Percentiles rank a stretch among this genome's conserved stretches.
Conservation (phyloP, 257 asterid species). For the Schizonepeta tenuifolia region DNA sequence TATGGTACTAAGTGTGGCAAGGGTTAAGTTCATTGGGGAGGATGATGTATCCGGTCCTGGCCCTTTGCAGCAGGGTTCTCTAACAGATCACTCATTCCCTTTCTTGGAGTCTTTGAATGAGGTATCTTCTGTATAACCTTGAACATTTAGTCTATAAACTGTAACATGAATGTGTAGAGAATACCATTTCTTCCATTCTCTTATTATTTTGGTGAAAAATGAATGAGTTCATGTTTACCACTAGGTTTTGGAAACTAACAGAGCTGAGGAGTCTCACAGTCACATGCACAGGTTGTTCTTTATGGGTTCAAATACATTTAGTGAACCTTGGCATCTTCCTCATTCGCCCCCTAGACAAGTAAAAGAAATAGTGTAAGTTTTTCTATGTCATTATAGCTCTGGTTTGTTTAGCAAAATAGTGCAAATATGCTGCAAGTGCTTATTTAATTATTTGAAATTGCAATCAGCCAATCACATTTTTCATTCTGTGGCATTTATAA, state of each 20-base stretch:
- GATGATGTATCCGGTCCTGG: constrained; percentile 92
- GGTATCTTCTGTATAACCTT: constrained; percentile 46
- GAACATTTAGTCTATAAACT: background rate
- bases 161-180: constrained; percentile 6
- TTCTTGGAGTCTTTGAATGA: constrained; percentile 96
- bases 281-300: constrained; percentile 97
- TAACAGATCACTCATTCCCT: constrained; percentile 93
- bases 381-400: constrained; percentile 1
- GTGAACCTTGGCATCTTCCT: constrained; percentile 99
- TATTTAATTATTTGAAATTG: constrained; percentile 2
- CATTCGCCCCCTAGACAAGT: constrained; percentile 98
- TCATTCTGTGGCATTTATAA: constrained; percentile 9
- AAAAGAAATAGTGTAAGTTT: constrained; percentile 86
- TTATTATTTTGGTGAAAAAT: constrained; percentile 22
- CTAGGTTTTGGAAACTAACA: constrained; percentile 96
- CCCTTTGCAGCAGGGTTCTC: constrained; percentile 90
- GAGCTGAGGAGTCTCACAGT: constrained; percentile 96
- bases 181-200: constrained; percentile 24
- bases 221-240: constrained; percentile 35
- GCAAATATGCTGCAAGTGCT: constrained; percentile 13
- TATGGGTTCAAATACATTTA: constrained; percentile 87
- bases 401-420: constrained; percentile 14
- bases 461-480: background rate
- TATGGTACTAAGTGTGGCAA: constrained; percentile 93
- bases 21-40: constrained; percentile 90